These are phyloP conservation scores for Phytopythium ostracodes DNA, from an alignment of 352 stramenopile species.

Conservation along the genomic window DNA sequence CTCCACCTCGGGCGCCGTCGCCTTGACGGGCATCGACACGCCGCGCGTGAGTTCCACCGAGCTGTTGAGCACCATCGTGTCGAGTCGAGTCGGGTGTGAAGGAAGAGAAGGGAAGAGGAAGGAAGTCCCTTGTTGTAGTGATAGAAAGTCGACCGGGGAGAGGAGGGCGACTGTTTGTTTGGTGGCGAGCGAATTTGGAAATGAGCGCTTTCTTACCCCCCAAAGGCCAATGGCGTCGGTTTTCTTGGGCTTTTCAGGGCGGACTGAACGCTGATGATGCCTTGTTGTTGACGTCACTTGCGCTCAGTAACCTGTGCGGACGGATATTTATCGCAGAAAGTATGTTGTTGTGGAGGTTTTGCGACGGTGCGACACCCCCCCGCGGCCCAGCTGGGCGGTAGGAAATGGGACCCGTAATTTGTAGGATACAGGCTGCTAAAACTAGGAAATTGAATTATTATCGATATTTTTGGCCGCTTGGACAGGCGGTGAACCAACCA, in stretches of 20 bases:
- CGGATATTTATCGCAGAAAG: slow-evolving; percentile 2
- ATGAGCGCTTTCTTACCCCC: slow-evolving; percentile 14
- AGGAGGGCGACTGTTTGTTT: slow-evolving; percentile 2
- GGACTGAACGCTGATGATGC: neutral
- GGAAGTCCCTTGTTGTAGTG: too few relatives aligned
- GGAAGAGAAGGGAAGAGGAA: slow-evolving; percentile 4
- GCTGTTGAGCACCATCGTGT: slow-evolving; percentile 44
- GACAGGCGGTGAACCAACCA: neutral
- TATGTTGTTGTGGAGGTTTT: neutral
- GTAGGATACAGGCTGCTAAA: slow-evolving; percentile 4
- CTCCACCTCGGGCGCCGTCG: slow-evolving; percentile 21
- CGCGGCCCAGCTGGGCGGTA: neutral
- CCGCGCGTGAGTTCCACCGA: slow-evolving; percentile 46
- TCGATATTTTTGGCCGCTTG: neutral
- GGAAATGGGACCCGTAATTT: neutral
- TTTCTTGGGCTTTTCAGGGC: neutral
- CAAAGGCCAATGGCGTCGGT: neutral
- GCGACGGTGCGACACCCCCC: slow-evolving; percentile 1
- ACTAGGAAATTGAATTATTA: neutral
- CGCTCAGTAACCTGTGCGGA: neutral
- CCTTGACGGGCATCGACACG: slow-evolving; percentile 28
- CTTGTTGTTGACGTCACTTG: slow-evolving; percentile 9
- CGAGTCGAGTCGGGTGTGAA: neutral
- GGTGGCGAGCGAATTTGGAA: slow-evolving; percentile 26
- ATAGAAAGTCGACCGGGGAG: neutral